Evolutionary conservation across 73 alveolate species (phyloP), one percentile per base, ranked within the genome.

Genomic region (Paramecium tetraurelia): DNA sequence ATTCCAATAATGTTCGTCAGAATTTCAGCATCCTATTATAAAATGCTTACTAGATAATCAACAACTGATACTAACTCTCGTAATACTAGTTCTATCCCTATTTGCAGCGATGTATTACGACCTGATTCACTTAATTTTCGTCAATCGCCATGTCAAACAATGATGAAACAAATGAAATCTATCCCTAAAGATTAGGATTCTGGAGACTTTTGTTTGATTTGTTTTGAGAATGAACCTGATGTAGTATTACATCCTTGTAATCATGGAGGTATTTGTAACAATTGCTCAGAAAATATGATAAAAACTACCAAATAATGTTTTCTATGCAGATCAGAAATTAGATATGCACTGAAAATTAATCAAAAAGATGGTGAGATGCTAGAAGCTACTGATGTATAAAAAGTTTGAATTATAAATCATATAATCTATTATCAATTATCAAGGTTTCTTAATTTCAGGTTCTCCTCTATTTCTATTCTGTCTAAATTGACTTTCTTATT

Each of bases 201-300:
- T 22, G 35, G 18, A 18, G 90, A 80, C 5, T 31, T 27, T 41
- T 80, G 90, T 43, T 80, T 80, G 16, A 48, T 80, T 21, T 80
- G 90, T 44, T 80, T 80, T 80, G 90, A 80, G 7, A 80, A 80
- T 80, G 90, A 80, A 43, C 72, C 70, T 38, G 48, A 80, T 44
- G 90, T 80, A 18, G 57, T 80, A 11, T 80, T 80, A 22, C 46
- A 31, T 22, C 90, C 90, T 10, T 80, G 90, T 24, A 22, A 80
- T 41, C 90, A 80, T 46, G 90, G 90, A 3, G 90, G 90, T 12
- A 80, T 80, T 31, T 80, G 90, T 46, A 31, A 80, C 16, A 31
- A 80, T 31, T 80, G 90, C 22, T 21, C 90, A 20, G 77, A 80
- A 31, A 31, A 22, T 12, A 6, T 80, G 16, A 80, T 80, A 12